Evolutionary conservation across 169 alveolate genomes (phyloP).

Genomic region (Miamiensis avidus): DNA sequence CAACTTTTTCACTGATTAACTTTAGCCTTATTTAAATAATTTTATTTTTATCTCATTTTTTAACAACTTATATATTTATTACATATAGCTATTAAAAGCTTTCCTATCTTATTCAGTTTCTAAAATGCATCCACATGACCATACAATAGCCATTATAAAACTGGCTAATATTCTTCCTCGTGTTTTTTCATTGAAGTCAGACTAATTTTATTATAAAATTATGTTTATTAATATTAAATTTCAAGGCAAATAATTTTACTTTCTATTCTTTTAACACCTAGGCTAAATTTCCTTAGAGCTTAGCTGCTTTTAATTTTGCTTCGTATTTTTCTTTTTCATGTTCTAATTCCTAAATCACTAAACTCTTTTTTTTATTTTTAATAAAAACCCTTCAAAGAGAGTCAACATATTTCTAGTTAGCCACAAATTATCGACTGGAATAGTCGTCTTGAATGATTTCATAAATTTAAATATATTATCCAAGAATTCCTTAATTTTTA

Average conservation of each 20-base stretch:
- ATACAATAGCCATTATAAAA: slow-evolving; percentile 54
- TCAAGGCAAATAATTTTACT: not conserved
- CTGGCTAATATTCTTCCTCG: slow-evolving; percentile 44
- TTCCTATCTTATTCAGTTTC: slow-evolving; percentile 46
- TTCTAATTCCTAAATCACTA: slow-evolving; percentile 53
- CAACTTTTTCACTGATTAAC: slow-evolving; percentile 3
- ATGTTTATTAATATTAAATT: too few relatives aligned
- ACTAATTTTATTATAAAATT: not conserved
- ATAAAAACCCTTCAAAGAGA: slow-evolving; percentile 60
- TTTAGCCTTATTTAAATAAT: slow-evolving; percentile 42
- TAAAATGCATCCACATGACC: slow-evolving; percentile 66
- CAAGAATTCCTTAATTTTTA: slow-evolving; percentile 12
- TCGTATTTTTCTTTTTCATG: slow-evolving; percentile 61
- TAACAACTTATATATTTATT: not conserved
- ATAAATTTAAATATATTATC: slow-evolving; percentile 15
- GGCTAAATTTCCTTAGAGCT: slow-evolving; percentile 57
- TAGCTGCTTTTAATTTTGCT: slow-evolving; percentile 49
- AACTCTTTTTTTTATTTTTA: slow-evolving; percentile 60
- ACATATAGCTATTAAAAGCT: slow-evolving; percentile 34
- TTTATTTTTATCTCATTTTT: not conserved
- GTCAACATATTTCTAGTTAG: slow-evolving; percentile 53
- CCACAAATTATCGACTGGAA: slow-evolving; percentile 57
- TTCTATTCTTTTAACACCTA: slow-evolving; percentile 46
- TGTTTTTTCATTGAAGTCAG: slow-evolving; percentile 15
- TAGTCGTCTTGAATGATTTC: slow-evolving; percentile 11